Evolutionary conservation across 495 filamentous ascomycete species (phyloP).

Genomic region (Aspergillus leporis): DNA sequence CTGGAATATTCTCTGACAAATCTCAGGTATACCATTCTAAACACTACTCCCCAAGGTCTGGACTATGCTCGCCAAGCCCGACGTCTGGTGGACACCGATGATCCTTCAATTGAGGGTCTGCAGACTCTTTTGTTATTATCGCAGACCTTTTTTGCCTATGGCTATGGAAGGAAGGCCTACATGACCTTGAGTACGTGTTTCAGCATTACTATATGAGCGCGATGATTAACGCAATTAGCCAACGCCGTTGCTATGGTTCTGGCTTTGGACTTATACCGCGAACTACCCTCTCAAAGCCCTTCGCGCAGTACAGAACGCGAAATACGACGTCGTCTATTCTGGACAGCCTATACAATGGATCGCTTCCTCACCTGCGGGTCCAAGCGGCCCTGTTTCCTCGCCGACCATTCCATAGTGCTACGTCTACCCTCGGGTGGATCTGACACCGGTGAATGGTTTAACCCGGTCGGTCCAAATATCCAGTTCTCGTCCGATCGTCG

Average conservation of each 20-base stretch:
- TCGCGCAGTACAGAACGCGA: slow-evolving; percentile 66
- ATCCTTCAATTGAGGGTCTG: slow-evolving; percentile 72
- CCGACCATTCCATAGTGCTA: slow-evolving; percentile 71
- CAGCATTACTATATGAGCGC: background rate
- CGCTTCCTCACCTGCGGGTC: slow-evolving; percentile 77
- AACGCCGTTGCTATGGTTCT: slow-evolving; percentile 79
- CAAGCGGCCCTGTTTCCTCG: slow-evolving; percentile 71
- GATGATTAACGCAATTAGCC: slow-evolving; percentile 44
- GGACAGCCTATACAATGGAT: slow-evolving; percentile 82
- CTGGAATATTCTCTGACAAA: background rate
- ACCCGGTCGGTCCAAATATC: slow-evolving; percentile 65
- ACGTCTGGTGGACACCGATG: slow-evolving; percentile 70
- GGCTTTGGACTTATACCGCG: slow-evolving; percentile 72
- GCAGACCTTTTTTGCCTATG: slow-evolving; percentile 70
- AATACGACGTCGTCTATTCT: slow-evolving; percentile 73
- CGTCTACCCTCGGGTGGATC: slow-evolving; percentile 64
- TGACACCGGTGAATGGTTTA: slow-evolving; percentile 70
- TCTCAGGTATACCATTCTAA: slow-evolving; percentile 55
- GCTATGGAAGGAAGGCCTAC: slow-evolving; percentile 81
- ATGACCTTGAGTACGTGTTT: slow-evolving; percentile 71
- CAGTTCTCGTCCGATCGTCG: slow-evolving; percentile 67
- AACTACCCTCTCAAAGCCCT: slow-evolving; percentile 58
- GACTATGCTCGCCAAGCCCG: slow-evolving; percentile 69
- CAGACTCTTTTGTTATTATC: slow-evolving; percentile 76
- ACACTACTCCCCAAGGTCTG: slow-evolving; percentile 43